These are phyloP conservation scores for Eimeria necatrix DNA, from an alignment of 169 alveolate species.

Conservation along the genomic window DNA sequence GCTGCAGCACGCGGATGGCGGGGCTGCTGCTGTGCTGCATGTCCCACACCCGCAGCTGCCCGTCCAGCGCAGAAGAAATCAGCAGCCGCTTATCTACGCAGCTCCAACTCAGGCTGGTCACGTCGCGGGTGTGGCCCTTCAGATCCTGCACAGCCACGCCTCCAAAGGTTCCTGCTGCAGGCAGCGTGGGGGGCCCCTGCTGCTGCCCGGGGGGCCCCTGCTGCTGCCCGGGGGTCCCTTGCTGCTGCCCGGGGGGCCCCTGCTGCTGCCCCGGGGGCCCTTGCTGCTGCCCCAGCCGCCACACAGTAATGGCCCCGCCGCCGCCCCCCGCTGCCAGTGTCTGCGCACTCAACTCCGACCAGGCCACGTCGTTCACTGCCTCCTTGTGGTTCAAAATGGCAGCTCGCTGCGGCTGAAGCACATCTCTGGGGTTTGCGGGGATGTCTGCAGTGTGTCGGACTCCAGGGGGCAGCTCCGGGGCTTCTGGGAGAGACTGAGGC, in stretches of 20 bases:
- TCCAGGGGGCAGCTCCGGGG: background rate
- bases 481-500: background rate
- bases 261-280: background rate
- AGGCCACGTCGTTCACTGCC: constrained; percentile 38
- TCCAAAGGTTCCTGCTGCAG: constrained; percentile 13
- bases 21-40: background rate
- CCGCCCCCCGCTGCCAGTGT: constrained; percentile 24
- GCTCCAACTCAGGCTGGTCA: constrained; percentile 66
- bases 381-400: background rate
- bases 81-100: constrained; percentile 32
- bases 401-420: constrained; percentile 28
- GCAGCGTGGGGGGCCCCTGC: background rate
- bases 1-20: constrained; percentile 13
- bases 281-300: background rate
- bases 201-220: background rate
- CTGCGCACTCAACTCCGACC: constrained; percentile 50
- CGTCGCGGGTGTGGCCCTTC: constrained; percentile 75
- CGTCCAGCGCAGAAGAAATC: constrained; percentile 78
- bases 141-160: constrained; percentile 1
- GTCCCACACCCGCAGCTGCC: constrained; percentile 75
- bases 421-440: background rate
- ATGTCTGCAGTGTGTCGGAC: background rate
- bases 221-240: background rate
- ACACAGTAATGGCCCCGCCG: background rate
- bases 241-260: background rate